Evolutionary conservation across 768 basidiomycete species (phyloP).

Genomic region (Russula griseocarnosa): DNA sequence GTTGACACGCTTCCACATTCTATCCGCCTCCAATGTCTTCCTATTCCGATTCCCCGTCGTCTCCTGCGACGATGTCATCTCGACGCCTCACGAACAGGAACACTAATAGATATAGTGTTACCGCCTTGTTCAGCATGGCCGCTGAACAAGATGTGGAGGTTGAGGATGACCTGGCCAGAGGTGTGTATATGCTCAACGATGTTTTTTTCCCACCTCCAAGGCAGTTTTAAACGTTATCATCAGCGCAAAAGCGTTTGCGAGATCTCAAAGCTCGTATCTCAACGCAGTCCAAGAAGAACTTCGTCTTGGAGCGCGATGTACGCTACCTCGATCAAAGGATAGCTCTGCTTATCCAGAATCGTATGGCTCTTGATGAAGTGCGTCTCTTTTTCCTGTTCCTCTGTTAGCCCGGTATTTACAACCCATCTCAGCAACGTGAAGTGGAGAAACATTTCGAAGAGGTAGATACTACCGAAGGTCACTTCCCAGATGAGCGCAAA

Average conservation of each 20-base stretch:
- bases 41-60: constrained; percentile 56
- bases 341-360: constrained; percentile 95
- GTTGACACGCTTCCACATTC: constrained; percentile 11
- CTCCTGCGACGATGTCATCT: constrained; percentile 61
- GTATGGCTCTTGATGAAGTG: constrained; percentile 95
- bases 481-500: constrained; percentile 92
- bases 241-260: constrained; percentile 94
- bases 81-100: constrained; percentile 86
- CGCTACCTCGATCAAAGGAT: constrained; percentile 97
- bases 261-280: constrained; percentile 97
- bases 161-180: constrained; percentile 93
- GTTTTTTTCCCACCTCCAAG: constrained; percentile 13
- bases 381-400: constrained; percentile 28
- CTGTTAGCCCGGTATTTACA: constrained; percentile 21
- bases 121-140: constrained; percentile 94
- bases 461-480: constrained; percentile 86
- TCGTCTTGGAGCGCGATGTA: constrained; percentile 97
- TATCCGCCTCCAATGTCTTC: constrained; percentile 43
- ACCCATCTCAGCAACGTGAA: constrained; percentile 71
- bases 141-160: constrained; percentile 98
- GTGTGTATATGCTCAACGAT: constrained; percentile 42
- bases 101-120: constrained; percentile 95
- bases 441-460: constrained; percentile 95
- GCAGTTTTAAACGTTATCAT: constrained; percentile 17
- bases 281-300: constrained; percentile 99